Evolutionary conservation across 805 yeast genomes (phyloP).

Genomic region (Metschnikowia colocasiae): DNA sequence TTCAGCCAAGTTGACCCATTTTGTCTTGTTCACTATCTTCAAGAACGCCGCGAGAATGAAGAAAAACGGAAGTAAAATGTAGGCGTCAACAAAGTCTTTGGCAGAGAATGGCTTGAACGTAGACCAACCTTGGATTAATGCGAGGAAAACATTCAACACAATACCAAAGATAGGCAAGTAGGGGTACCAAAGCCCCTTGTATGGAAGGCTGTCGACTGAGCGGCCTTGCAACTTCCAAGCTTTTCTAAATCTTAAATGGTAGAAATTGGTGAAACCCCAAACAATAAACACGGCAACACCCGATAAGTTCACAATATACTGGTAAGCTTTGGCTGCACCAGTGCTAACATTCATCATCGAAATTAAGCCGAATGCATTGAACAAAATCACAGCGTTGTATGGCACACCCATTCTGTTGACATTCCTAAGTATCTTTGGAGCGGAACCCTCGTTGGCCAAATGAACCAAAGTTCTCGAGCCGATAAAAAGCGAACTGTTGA

Average conservation of each 20-base stretch:
- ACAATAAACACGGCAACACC: constrained; percentile 68
- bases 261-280: constrained; percentile 58
- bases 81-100: constrained; percentile 49
- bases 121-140: constrained; percentile 65
- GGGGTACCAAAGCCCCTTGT: constrained; percentile 46
- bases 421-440: constrained; percentile 52
- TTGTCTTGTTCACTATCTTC: constrained; percentile 37
- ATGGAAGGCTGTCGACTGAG: constrained; percentile 31
- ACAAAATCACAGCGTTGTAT: constrained; percentile 50
- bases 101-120: constrained; percentile 55
- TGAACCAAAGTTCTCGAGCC: constrained; percentile 66
- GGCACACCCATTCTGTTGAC: constrained; percentile 64
- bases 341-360: constrained; percentile 54
- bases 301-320: constrained; percentile 56
- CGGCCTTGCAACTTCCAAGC: constrained; percentile 40
- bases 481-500: constrained; percentile 65
- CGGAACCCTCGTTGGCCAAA: constrained; percentile 58
- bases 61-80: constrained; percentile 59
- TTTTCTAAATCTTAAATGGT: constrained; percentile 54
- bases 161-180: constrained; percentile 48
- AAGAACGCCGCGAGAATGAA: constrained; percentile 38
- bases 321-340: constrained; percentile 59
- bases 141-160: constrained; percentile 47
- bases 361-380: constrained; percentile 52
- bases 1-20: constrained; percentile 39